phyloP scores from a whole-genome alignment of 2,329 filamentous ascomycete species.

The Aspergillus texensis region DNA sequence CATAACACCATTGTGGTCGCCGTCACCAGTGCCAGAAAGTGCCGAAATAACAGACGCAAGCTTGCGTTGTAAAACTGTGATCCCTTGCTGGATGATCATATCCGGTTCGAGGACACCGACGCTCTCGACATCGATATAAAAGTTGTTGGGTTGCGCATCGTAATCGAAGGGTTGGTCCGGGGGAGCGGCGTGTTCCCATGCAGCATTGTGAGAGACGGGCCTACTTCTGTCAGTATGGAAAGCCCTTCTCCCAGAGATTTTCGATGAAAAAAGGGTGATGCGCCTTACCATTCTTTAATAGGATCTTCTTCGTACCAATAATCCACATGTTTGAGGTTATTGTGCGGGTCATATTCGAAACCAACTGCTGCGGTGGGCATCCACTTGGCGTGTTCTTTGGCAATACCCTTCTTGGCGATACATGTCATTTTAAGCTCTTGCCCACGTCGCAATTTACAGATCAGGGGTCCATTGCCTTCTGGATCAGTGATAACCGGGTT shows the following conservation, averaged over 20 bases:
- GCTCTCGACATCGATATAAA: constrained; percentile 93
- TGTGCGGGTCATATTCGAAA: constrained; percentile 98
- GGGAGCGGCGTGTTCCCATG: constrained; percentile 77
- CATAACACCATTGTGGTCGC: constrained; percentile 56
- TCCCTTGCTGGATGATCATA: constrained; percentile 82
- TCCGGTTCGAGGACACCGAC: constrained; percentile 88
- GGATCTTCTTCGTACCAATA: constrained; percentile 93
- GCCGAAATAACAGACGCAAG: constrained; percentile 76
- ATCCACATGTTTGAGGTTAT: constrained; percentile 88
- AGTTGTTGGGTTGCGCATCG: constrained; percentile 78
- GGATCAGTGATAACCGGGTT: constrained; percentile 82
- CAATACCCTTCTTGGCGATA: constrained; percentile 96
- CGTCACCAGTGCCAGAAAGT: constrained; percentile 56
- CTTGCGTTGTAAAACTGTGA: constrained; percentile 87
- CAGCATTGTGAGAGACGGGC: constrained; percentile 42
- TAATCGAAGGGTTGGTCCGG: constrained; percentile 90
- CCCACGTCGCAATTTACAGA: constrained; percentile 85
- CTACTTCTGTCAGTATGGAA: constrained; percentile 20
- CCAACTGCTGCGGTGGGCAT: constrained; percentile 87
- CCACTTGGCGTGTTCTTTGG: constrained; percentile 99
- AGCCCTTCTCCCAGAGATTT: background rate
- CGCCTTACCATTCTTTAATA: constrained; percentile 75
- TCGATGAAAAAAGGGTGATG: background rate
- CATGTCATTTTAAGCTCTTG: constrained; percentile 90
- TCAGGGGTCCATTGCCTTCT: constrained; percentile 78